Conservation (phyloP, 225 moss, liverwort and hornwort species). For the Sphagnum contortum region DNA sequence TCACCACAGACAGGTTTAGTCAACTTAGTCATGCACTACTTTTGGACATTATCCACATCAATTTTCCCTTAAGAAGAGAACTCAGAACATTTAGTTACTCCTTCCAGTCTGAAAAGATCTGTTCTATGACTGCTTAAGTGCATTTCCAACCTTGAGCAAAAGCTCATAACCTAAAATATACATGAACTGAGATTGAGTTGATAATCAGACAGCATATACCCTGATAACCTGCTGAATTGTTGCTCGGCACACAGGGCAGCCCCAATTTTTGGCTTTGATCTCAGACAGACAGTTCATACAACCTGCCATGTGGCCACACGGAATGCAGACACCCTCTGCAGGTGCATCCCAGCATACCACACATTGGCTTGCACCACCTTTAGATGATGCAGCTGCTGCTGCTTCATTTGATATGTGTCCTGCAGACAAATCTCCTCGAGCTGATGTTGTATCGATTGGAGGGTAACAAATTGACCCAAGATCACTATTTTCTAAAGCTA, state of each 20-base stretch:
- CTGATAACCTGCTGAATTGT: slow-evolving; percentile 82
- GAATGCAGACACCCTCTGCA: slow-evolving; percentile 85
- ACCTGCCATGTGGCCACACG: slow-evolving; percentile 90
- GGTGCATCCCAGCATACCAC: slow-evolving; percentile 97
- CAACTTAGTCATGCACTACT: too few species aligned
- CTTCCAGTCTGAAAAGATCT: too few species aligned
- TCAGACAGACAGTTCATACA: slow-evolving; percentile 88
- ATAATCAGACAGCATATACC: slow-evolving; percentile 71
- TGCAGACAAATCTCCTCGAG: slow-evolving; percentile 38
- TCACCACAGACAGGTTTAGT: too few species aligned
- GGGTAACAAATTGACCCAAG: slow-evolving; percentile 68
- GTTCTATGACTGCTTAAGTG: too few species aligned
- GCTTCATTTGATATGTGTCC: slow-evolving; percentile 10
- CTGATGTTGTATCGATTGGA: slow-evolving; percentile 54
- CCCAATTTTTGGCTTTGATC: slow-evolving; percentile 84
- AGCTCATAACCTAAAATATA: too few species aligned
- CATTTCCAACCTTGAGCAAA: too few species aligned
- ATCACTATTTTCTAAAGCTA: slow-evolving; percentile 23
- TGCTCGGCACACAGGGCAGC: slow-evolving; percentile 92
- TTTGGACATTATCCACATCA: too few species aligned
- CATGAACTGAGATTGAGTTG: too few species aligned
- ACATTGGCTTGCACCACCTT: slow-evolving; percentile 52
- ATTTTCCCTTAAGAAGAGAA: too few species aligned
- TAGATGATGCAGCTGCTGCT: slow-evolving; percentile 30
- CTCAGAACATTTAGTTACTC: too few species aligned